These are phyloP conservation scores for Esteya vermicola DNA, from an alignment of 2,329 filamentous ascomycete species.

Conservation along the genomic window DNA sequence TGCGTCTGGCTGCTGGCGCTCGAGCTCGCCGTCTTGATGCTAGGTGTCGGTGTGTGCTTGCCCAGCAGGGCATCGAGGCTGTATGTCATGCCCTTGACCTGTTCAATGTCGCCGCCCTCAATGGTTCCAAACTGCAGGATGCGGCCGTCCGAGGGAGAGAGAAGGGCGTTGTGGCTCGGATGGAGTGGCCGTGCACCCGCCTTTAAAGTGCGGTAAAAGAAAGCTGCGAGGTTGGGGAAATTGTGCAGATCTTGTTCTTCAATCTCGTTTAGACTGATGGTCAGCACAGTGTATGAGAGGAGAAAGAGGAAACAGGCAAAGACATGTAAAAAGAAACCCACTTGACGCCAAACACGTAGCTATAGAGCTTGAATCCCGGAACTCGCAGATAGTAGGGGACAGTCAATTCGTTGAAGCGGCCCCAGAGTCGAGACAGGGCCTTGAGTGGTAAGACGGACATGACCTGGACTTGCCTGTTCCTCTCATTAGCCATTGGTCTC, in stretches of 20 bases:
- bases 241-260: constrained; percentile 75
- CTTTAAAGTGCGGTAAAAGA: constrained; percentile 94
- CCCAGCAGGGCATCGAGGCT: constrained; percentile 86
- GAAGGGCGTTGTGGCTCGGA: constrained; percentile 60
- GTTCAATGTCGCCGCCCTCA: constrained; percentile 86
- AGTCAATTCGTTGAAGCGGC: constrained; percentile 75
- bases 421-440: constrained; percentile 79
- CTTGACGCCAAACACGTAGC: constrained; percentile 83
- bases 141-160: constrained; percentile 82
- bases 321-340: constrained; percentile 12
- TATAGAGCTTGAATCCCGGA: constrained; percentile 84
- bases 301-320: neutral
- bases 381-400: constrained; percentile 80
- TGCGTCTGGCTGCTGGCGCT: constrained; percentile 2
- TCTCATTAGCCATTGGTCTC: neutral
- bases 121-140: constrained; percentile 88
- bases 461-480: constrained; percentile 62
- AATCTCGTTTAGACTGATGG: constrained; percentile 63
- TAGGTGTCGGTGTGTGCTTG: constrained; percentile 40
- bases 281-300: constrained; percentile 1
- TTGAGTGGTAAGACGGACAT: constrained; percentile 91
- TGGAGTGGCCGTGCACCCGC: constrained; percentile 78
- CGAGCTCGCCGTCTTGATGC: constrained; percentile 29
- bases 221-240: constrained; percentile 86
- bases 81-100: constrained; percentile 98